Evolutionary conservation across 108 stramenopile species (phyloP), one percentile per base, ranked within the genome.

Genomic region (Skeletonema marinoi): DNA sequence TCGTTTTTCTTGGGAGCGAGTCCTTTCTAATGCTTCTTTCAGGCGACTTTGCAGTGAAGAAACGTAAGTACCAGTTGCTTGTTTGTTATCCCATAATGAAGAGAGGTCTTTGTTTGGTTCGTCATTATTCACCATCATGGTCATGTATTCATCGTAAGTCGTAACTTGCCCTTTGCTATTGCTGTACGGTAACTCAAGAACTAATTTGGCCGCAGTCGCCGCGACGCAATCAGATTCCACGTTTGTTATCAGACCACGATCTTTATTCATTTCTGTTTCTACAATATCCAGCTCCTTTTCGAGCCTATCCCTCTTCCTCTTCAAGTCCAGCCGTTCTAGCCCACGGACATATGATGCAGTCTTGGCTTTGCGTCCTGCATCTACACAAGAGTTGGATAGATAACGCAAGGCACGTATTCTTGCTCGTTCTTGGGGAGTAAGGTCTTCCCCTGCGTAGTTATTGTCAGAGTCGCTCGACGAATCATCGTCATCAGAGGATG

Each of bases 191-290:
- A 83, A 44, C 35, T 83, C 82, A 29, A 46, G 44, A 31, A 71
- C 71, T 66, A 83, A 73, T 35, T 50, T 68, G 4, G 50, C 42
- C 2, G 82, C 82, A 71, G 73, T 69, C 32, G 33, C 21, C 4
- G 38, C 64, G 29, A 83, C 72, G 17, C 32, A 41, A 64, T 83
- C 82, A 35, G 31, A 31, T 29, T 64, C 51, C 73, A 62, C 32
- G 56, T 32, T 44, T 48, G 46, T 56, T 56, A 13, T 39, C 29
- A 54, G 46, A 9, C 71, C 64, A 54, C 70, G 69, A 72, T 82
- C 81, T 68, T 75, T 82, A 56, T 82, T 75, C 81, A 82, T 82
- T 36, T 82, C 81, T 3, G 68, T 60, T 56, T 83, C 82, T 17
- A 83, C 68, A 25, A 82, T 66, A 13, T 70, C 81, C 60, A 82